Conservation (phyloP, 768 basidiomycete genomes). For the Leccinum subtestaceum region DNA sequence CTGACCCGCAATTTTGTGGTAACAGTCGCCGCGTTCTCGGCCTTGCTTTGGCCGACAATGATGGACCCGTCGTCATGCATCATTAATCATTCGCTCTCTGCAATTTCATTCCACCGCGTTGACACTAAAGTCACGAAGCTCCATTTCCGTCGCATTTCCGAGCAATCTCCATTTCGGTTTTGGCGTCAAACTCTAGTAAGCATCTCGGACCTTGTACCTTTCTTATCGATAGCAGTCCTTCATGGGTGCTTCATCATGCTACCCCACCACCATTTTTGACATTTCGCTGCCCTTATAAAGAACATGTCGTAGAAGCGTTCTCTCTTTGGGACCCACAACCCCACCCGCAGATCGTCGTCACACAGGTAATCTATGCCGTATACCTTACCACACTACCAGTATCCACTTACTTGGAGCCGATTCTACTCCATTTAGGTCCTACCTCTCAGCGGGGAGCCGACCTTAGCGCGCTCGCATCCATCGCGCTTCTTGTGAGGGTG, state of each 20-base stretch:
- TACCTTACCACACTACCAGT: conserved; percentile 3
- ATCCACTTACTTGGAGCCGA: conserved; percentile 11
- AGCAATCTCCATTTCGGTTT: conserved; percentile 19
- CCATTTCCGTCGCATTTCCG: conserved; percentile 28
- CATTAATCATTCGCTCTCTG: conserved; percentile 8
- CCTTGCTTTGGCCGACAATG: conserved; percentile 7
- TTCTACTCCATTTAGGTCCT: conserved; percentile 23
- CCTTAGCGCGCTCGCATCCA: conserved; percentile 60
- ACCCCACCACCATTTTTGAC: conserved; percentile 12
- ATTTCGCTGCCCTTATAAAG: conserved; percentile 32
- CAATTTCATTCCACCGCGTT: conserved; percentile 19
- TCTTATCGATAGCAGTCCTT: conserved; percentile 31
- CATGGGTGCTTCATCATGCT: conserved; percentile 18
- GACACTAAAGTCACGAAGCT: conserved; percentile 13
- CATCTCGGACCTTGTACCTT: conserved; percentile 25
- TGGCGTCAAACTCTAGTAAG: conserved; percentile 15
- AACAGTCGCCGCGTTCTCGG: conserved; percentile 11
- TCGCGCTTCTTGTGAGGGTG: conserved; percentile 72
- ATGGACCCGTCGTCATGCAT: conserved; percentile 5
- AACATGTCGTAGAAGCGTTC: conserved; percentile 13
- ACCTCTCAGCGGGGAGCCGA: conserved; percentile 44
- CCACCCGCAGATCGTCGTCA: conserved; percentile 30
- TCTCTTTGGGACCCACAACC: conserved; percentile 33
- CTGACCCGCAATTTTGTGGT: conserved; percentile 2
- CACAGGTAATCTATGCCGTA: conserved; percentile 32